phyloP scores from a whole-genome alignment of 1,284 basidiomycete species.

The Meira nashicola region DNA sequence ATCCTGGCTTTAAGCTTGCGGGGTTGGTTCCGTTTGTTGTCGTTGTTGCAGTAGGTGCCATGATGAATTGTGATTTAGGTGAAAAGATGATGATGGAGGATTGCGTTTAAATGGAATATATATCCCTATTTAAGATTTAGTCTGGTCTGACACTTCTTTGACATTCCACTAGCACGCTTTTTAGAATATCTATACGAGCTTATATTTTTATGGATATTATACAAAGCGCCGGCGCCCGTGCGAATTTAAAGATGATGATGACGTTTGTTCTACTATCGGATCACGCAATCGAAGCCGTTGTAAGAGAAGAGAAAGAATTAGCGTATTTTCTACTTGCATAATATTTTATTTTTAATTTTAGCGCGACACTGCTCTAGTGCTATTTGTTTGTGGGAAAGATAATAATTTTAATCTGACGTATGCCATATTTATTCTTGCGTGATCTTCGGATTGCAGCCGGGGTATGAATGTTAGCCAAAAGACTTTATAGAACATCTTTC shows the following conservation, averaged over 20 bases:
- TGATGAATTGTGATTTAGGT: conserved; percentile 6
- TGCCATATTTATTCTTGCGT: not conserved
- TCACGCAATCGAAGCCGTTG: not conserved
- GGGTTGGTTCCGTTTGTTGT: conserved; percentile 7
- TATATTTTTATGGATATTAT: too few relatives aligned
- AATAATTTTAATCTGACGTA: not conserved
- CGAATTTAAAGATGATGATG: conserved; percentile 4
- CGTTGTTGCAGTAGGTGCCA: conserved; percentile 32
- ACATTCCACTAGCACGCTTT: too few relatives aligned
- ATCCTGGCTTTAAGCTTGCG: conserved; percentile 15
- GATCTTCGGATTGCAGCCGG: not conserved
- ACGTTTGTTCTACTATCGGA: not conserved
- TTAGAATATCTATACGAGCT: too few relatives aligned
- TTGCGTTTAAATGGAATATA: too few relatives aligned
- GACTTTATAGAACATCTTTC: too few relatives aligned
- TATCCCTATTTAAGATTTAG: too few relatives aligned
- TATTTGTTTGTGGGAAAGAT: not conserved
- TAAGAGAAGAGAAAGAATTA: not conserved
- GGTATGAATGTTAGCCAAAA: too few relatives aligned
- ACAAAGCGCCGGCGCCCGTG: too few relatives aligned
- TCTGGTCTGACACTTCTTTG: too few relatives aligned
- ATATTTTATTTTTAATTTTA: not conserved
- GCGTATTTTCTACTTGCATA: too few relatives aligned
- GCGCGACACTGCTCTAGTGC: not conserved
- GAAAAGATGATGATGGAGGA: not conserved